phyloP scores from a whole-genome alignment of 192 early-diverging fungal species.

The Mortierella alpina region DNA sequence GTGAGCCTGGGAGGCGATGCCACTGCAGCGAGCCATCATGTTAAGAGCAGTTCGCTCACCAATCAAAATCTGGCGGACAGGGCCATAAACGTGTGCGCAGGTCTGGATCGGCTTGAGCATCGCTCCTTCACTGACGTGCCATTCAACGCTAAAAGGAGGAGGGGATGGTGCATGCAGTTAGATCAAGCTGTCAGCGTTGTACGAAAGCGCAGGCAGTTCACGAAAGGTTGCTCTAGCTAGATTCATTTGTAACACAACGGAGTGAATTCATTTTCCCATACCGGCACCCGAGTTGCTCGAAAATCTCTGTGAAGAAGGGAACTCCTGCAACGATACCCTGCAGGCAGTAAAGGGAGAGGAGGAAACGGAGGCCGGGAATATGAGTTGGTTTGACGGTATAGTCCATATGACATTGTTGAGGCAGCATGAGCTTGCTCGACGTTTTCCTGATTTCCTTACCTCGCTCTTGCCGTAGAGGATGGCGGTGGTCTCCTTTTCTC shows the following conservation, averaged over 20 bases:
- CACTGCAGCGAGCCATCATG: conserved; percentile 92
- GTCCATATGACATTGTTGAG: not conserved
- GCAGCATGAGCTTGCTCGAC: not conserved
- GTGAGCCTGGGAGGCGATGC: conserved; percentile 83
- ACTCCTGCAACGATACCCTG: conserved; percentile 91
- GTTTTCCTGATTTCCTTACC: conserved; percentile 14
- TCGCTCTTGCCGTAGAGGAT: conserved; percentile 87
- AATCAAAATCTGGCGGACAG: conserved; percentile 84
- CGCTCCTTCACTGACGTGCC: conserved; percentile 85
- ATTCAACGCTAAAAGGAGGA: conserved; percentile 75
- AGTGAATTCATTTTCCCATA: conserved; percentile 40
- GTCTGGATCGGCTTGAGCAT: conserved; percentile 77
- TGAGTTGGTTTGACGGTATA: not conserved
- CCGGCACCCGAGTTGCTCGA: conserved; percentile 89
- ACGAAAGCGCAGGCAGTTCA: no score
- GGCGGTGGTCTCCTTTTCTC: conserved; percentile 83
- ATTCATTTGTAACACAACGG: no score
- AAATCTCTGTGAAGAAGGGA: conserved; percentile 97
- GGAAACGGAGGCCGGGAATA: not conserved
- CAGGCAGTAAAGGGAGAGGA: not conserved
- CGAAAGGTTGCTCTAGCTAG: no score
- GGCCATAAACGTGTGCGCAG: conserved; percentile 86
- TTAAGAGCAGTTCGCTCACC: conserved; percentile 96
- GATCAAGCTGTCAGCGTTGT: not conserved
- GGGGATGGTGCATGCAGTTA: not conserved